phyloP scores from a whole-genome alignment of 768 basidiomycete genomes.

The Suillus cothurnatus region DNA sequence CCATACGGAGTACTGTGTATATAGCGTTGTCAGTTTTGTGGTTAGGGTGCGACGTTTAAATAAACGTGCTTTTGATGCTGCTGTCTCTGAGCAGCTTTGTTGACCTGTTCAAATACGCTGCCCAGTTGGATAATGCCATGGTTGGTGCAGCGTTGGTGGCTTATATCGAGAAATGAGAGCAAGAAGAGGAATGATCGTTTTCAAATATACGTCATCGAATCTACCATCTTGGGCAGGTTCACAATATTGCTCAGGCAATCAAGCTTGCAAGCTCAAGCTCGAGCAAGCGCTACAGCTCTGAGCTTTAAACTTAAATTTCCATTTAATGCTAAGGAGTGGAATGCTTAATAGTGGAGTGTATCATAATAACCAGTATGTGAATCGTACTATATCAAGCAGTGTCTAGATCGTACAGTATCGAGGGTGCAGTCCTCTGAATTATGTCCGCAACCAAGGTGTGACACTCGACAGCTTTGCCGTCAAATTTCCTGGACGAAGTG shows the following conservation, averaged over 20 bases:
- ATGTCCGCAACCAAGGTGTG: not conserved
- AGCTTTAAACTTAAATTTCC: no score
- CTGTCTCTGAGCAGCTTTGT: slow-evolving; percentile 41
- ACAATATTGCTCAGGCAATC: no score
- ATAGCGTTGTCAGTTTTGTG: slow-evolving; percentile 16
- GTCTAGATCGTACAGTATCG: no score
- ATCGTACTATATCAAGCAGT: not conserved
- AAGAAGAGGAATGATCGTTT: no score
- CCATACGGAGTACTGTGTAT: slow-evolving; percentile 68
- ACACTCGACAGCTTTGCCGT: slow-evolving; percentile 7
- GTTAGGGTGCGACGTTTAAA: slow-evolving; percentile 14
- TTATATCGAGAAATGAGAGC: slow-evolving; percentile 3
- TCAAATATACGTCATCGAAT: not conserved
- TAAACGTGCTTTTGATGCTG: slow-evolving; percentile 42
- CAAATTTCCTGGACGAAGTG: slow-evolving; percentile 10
- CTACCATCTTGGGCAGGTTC: slow-evolving; percentile 1
- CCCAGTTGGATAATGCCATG: slow-evolving; percentile 30
- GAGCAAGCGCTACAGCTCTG: no score
- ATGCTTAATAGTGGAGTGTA: not conserved
- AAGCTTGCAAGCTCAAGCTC: no score
- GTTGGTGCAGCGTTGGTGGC: not conserved
- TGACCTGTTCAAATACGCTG: slow-evolving; percentile 41
- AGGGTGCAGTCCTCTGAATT: not conserved
- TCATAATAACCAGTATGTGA: not conserved
- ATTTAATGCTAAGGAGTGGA: not conserved